Evolutionary conservation across 225 moss, liverwort and hornwort species (phyloP).

Genomic region (Pleurozium schreberi): DNA sequence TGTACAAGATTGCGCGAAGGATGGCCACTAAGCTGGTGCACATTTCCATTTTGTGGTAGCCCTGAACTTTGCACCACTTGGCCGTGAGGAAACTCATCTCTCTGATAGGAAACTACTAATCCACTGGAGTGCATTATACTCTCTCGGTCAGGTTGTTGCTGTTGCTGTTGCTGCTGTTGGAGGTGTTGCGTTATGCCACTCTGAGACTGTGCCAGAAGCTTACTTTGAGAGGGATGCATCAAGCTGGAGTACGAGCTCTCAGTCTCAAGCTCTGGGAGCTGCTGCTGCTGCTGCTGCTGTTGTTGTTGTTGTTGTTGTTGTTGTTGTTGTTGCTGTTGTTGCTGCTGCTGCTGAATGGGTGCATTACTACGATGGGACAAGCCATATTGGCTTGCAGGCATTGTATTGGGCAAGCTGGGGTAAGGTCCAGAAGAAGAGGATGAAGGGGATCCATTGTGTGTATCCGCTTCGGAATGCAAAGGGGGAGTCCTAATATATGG

Average conservation of each 20-base stretch:
- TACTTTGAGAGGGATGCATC: conserved; percentile 29
- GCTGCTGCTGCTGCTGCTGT: background rate
- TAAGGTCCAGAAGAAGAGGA: conserved; percentile 55
- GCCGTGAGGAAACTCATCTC: conserved; percentile 12
- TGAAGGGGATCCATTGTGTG: conserved; percentile 41
- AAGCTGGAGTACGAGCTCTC: conserved; percentile 39
- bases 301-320: no score
- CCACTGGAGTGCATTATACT: conserved; percentile 3
- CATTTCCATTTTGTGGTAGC: conserved; percentile 3
- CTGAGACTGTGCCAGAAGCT: conserved; percentile 14
- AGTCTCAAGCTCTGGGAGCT: conserved; percentile 23
- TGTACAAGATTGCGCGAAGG: conserved; percentile 6
- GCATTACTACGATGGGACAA: background rate
- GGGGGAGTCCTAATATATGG: conserved; percentile 48
- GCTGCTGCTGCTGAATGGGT: background rate
- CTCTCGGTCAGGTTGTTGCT: background rate
- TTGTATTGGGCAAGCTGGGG: conserved; percentile 21
- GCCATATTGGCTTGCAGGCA: conserved; percentile 9
- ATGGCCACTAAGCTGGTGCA: conserved; percentile 17
- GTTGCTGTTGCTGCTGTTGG: background rate
- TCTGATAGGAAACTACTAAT: background rate
- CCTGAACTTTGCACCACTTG: background rate
- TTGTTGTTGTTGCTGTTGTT: background rate
- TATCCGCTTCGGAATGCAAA: conserved; percentile 31
- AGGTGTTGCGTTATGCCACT: conserved; percentile 19